phyloP scores from a whole-genome alignment of 2,329 filamentous ascomycete genomes.

The Myriosclerotinia curreyana region DNA sequence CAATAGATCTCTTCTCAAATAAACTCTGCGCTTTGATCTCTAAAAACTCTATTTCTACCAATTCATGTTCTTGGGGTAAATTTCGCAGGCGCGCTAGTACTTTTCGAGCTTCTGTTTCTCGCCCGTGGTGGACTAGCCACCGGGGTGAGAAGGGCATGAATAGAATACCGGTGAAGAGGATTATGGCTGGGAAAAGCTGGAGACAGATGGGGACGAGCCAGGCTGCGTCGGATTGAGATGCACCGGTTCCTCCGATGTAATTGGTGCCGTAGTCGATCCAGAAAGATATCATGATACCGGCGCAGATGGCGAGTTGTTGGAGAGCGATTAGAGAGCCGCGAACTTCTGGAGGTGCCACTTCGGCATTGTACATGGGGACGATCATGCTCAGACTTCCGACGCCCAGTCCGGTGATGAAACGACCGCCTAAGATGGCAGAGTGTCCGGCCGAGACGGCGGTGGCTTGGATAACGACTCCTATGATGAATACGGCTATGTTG shows the following conservation, averaged over 20 bases:
- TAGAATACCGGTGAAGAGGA: constrained; percentile 68
- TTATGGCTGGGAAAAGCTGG: constrained; percentile 63
- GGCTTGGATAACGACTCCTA: constrained; percentile 68
- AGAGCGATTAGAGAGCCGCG: constrained; percentile 63
- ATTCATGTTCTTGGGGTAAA: constrained; percentile 59
- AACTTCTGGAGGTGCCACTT: constrained; percentile 60
- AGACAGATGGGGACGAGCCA: constrained; percentile 73
- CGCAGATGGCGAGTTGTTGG: constrained; percentile 61
- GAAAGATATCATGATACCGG: constrained; percentile 54
- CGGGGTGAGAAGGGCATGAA: constrained; percentile 79
- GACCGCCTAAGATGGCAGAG: constrained; percentile 63
- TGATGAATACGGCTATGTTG: constrained; percentile 53
- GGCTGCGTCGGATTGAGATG: constrained; percentile 60
- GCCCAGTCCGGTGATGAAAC: constrained; percentile 71
- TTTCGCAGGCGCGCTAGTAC: constrained; percentile 63
- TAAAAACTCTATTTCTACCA: constrained; percentile 73
- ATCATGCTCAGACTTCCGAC: constrained; percentile 68
- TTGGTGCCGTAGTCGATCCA: constrained; percentile 66
- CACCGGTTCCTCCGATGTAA: constrained; percentile 61
- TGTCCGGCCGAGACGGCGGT: constrained; percentile 56
- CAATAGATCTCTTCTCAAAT: constrained; percentile 71
- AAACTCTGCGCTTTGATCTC: constrained; percentile 77
- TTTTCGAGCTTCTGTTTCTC: constrained; percentile 63
- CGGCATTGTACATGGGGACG: constrained; percentile 52
- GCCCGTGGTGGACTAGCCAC: constrained; percentile 68